Conservation (phyloP, 768 basidiomycete genomes). For the Mycena indigotica region DNA sequence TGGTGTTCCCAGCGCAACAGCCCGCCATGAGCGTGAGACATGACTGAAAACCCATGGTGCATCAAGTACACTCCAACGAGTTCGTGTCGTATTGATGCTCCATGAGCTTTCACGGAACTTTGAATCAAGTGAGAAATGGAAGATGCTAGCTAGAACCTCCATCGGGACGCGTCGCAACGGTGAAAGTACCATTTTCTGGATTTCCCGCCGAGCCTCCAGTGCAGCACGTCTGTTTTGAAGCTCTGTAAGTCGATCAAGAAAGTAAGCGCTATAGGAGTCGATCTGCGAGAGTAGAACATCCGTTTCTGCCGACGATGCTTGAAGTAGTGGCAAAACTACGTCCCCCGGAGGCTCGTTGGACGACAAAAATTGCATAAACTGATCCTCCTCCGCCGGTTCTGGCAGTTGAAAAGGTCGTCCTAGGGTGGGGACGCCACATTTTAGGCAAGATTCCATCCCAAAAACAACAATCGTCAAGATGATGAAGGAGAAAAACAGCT, state of each 20-base stretch:
- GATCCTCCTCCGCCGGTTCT: background rate
- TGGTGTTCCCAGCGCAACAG: background rate
- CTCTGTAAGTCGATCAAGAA: background rate
- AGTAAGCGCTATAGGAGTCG: background rate
- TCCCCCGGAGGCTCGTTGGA: background rate
- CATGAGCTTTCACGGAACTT: background rate
- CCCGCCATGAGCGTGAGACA: background rate
- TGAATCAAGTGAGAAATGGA: background rate
- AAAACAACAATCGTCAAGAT: no score
- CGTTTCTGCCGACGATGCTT: background rate
- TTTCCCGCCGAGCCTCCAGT: background rate
- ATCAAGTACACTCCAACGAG: background rate
- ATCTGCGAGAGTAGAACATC: background rate
- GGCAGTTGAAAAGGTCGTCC: background rate
- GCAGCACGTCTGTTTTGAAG: background rate
- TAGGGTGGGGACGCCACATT: background rate
- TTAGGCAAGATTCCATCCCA: background rate
- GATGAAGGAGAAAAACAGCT: no score
- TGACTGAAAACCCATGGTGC: background rate
- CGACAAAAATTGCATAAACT: background rate
- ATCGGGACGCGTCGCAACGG: background rate
- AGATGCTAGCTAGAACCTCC: background rate
- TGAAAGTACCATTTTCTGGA: background rate
- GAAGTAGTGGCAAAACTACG: background rate
- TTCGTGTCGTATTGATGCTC: background rate